phyloP scores from a whole-genome alignment of 768 basidiomycete species.

The Filobasidium wieringae region DNA sequence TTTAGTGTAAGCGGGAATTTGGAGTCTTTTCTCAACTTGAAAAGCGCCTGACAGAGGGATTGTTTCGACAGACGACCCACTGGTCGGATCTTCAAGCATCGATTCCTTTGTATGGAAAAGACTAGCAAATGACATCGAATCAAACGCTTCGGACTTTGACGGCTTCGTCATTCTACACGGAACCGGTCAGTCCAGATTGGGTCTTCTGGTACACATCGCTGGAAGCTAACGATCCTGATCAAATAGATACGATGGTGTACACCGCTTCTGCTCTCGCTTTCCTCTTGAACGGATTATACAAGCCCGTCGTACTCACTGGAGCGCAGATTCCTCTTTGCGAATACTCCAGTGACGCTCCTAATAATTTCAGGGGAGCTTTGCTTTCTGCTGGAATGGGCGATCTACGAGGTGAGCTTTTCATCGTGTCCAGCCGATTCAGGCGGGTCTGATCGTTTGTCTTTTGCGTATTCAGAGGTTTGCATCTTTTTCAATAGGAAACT shows the following conservation, averaged over 20 bases:
- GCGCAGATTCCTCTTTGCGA: conserved; percentile 88
- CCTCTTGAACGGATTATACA: conserved; percentile 80
- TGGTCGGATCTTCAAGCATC: conserved; percentile 81
- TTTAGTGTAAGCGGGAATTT: neutral
- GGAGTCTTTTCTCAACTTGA: neutral
- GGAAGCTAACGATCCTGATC: neutral
- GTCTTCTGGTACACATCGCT: too few species aligned
- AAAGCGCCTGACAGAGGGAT: neutral
- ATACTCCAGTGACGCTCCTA: conserved; percentile 84
- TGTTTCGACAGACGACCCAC: conserved; percentile 53
- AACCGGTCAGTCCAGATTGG: conserved; percentile 48
- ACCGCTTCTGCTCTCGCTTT: conserved; percentile 81
- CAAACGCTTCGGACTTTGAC: conserved; percentile 75
- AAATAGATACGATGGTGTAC: conserved; percentile 42
- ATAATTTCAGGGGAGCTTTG: conserved; percentile 79
- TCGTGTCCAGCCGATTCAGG: neutral
- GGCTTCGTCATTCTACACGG: conserved; percentile 85
- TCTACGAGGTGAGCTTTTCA: conserved; percentile 57
- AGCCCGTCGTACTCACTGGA: conserved; percentile 81
- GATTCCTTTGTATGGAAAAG: conserved; percentile 82
- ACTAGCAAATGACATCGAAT: conserved; percentile 80
- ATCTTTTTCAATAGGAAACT: conserved; percentile 83
- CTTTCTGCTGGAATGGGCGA: conserved; percentile 81
- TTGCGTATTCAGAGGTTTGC: conserved; percentile 24
- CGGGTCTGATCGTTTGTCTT: conserved; percentile 5